Evolutionary conservation across 805 yeast species (phyloP), one percentile per base, ranked within the genome.

Genomic region (Teunomyces funiuensis): DNA sequence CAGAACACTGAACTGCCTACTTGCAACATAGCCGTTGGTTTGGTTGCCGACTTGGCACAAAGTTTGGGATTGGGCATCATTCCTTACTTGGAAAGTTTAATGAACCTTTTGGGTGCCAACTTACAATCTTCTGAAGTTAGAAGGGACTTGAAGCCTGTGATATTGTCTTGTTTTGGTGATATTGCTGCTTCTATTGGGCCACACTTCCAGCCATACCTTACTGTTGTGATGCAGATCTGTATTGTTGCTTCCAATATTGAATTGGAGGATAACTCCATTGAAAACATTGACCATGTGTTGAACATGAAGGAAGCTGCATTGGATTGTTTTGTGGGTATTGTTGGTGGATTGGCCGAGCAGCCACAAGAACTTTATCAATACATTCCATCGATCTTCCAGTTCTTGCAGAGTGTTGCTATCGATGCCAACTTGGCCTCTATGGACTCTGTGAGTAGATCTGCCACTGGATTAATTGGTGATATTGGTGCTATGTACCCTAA

Each of bases 321-420:
- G 52, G 98, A 93, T 63, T 89, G 97, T 28, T 93, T 88, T 60
- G 96, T 90, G 26, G 99, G 99, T 47, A 83, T 93, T 37, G 88
- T 91, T 43, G 89, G 95, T 37, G 97, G 98, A n/a, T 65, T 88
- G 54, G 81, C 79, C 45, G 83, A 77, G 41, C 65, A 71, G 14
- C 88, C 96, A 13, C 77, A 78, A 28, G 75, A 79, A 28, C 63
- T 93, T 34, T 73, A 61, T 49, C 84, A 83, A 33, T 87, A 77
- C 61, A 77, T 85, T 37, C 77, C 79, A 26, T 77, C 82, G 36
- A 82, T 91, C 34, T 83, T 89, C 65, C 77, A 72, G 43, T 85
- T 90, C 56, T 64, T 93, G 53, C 69, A 79, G 49, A 61, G 67
- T 29, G 71, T 88, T 33, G 74, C 81, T 45, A 66, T 63, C 27